Percentiles rank a stretch among this genome's conserved stretches.
phyloP scores from a whole-genome alignment of 2,329 filamentous ascomycete genomes.

The Pseudogymnoascus sp. region DNA sequence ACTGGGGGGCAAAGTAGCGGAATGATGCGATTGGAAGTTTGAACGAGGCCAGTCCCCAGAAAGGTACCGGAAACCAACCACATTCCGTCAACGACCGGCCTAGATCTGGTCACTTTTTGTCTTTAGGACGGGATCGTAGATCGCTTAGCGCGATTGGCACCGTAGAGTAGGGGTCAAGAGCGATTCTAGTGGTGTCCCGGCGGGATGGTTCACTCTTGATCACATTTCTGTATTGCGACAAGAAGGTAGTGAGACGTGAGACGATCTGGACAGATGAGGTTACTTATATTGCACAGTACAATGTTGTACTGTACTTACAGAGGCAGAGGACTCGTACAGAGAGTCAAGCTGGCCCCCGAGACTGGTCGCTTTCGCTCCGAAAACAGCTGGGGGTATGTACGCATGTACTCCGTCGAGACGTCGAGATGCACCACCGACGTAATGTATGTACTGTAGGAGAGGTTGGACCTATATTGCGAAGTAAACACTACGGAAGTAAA shows the following conservation, averaged over 20 bases:
- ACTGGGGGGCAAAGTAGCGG: neutral
- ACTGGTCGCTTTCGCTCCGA: neutral
- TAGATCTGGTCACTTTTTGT: conserved; percentile 1
- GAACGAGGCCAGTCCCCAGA: neutral
- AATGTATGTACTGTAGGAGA: neutral
- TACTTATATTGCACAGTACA: neutral
- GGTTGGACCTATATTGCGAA: neutral
- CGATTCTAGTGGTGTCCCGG: neutral
- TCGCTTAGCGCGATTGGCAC: neutral
- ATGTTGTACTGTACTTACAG: neutral
- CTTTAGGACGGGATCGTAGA: neutral
- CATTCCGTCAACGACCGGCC: neutral
- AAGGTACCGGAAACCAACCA: neutral
- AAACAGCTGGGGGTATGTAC: neutral
- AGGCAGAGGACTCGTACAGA: neutral
- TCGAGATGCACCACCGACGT: neutral
- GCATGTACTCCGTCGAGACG: neutral
- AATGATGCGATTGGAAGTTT: neutral
- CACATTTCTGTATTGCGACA: neutral
- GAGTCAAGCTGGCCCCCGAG: neutral
- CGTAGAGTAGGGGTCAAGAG: neutral
- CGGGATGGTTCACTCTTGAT: neutral
- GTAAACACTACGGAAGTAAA: neutral
- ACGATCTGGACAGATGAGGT: neutral
- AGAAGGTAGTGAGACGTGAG: neutral